These are phyloP conservation scores for Carex pumila DNA, from an alignment of 176 grass and related monocot species.

Conservation along the genomic window DNA sequence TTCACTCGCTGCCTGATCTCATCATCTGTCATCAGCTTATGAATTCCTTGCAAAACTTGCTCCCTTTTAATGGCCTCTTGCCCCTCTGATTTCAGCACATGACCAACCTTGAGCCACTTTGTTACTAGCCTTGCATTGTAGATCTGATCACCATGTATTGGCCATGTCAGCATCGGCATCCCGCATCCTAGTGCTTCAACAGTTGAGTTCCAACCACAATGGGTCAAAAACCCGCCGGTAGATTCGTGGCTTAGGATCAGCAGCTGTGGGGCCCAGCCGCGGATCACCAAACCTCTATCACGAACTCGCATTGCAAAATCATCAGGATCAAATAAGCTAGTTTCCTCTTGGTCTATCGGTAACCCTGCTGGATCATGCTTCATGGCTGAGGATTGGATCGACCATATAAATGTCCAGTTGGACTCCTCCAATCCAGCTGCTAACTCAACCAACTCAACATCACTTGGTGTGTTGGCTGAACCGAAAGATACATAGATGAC, in stretches of 20 bases:
- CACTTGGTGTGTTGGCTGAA: conserved; percentile 21
- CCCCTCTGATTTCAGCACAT: not conserved
- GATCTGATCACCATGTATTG: conserved; percentile 70
- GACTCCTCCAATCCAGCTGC: conserved; percentile 21
- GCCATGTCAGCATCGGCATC: conserved; percentile 54
- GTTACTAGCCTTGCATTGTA: conserved; percentile 52
- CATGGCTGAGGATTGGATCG: conserved; percentile 10
- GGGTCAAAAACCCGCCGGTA: conserved; percentile 43
- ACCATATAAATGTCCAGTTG: conserved; percentile 30
- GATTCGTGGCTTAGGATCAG: conserved; percentile 29
- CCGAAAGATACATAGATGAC: conserved; percentile 46
- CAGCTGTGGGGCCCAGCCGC: conserved; percentile 35
- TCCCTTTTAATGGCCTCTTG: conserved; percentile 8
- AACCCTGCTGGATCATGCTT: conserved; percentile 17
- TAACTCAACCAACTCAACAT: conserved; percentile 30
- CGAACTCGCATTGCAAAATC: conserved; percentile 8
- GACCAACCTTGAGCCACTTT: conserved; percentile 40
- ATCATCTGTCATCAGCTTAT: conserved; percentile 23
- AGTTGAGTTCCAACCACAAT: conserved; percentile 83
- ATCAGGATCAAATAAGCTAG: not conserved
- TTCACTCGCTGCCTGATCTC: conserved; percentile 9
- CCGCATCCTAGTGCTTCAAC: conserved; percentile 54
- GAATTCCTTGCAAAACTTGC: conserved; percentile 22
- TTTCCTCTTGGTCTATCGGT: not conserved
- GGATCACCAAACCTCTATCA: conserved; percentile 29